A percentile compares a stretch with the other conserved stretches of the same genome.
phyloP scores from a whole-genome alignment of 805 yeast genomes.

The Kodamaea jinghongensis region DNA sequence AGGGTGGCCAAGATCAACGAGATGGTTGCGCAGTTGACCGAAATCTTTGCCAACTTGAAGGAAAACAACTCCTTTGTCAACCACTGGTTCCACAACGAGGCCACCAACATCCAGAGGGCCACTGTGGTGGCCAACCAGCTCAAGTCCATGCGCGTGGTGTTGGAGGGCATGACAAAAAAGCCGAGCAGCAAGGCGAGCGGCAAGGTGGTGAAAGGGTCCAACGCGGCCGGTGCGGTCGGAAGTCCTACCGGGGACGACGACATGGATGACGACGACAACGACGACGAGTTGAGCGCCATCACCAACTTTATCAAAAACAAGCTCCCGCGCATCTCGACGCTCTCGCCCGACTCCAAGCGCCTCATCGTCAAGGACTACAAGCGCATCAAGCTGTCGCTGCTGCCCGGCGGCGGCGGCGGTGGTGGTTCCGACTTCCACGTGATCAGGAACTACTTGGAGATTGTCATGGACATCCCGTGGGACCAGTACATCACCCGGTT shows the following conservation, averaged over 20 bases:
- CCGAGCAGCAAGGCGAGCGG: conserved; percentile 22
- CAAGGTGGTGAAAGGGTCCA: conserved; percentile 19
- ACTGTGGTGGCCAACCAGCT: conserved; percentile 54
- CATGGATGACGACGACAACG: conserved; percentile 43
- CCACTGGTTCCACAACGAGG: conserved; percentile 48
- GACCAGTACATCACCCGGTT: conserved; percentile 32
- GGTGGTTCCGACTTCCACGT: conserved; percentile 62
- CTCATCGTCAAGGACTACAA: conserved; percentile 49
- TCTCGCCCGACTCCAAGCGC: conserved; percentile 39
- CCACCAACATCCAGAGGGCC: conserved; percentile 51
- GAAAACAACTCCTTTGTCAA: conserved; percentile 34
- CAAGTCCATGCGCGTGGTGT: conserved; percentile 47
- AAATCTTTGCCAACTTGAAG: conserved; percentile 35
- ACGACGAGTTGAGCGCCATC: conserved; percentile 39
- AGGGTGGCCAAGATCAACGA: conserved; percentile 30
- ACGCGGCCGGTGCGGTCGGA: conserved; percentile 11
- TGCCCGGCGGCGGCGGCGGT: conserved; percentile 35
- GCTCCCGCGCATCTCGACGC: conserved; percentile 32
- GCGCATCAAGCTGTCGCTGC: conserved; percentile 47
- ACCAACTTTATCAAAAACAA: conserved; percentile 35
- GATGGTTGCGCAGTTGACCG: conserved; percentile 34
- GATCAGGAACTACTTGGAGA: conserved; percentile 60
- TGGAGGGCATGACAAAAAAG: conserved; percentile 43
- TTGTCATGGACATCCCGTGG: conserved; percentile 67
- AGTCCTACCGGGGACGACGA: conserved; percentile 16